phyloP scores from a whole-genome alignment of 208 protist species.

The Leishmania amazonensis region DNA sequence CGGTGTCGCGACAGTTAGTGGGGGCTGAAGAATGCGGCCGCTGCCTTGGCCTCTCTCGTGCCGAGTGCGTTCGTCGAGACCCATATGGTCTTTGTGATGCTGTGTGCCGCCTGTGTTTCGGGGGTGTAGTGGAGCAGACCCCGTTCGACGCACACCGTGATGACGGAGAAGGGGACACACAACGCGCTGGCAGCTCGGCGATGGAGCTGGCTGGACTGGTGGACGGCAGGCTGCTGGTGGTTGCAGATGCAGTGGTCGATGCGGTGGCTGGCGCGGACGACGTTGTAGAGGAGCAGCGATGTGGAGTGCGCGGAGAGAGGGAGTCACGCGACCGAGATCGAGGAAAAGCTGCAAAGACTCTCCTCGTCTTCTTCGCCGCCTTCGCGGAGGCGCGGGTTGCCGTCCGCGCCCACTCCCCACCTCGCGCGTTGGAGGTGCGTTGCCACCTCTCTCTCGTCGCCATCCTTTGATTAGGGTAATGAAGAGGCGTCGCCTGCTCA shows the following conservation, averaged over 20 bases:
- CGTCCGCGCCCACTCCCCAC: neutral
- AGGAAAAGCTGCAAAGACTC: neutral
- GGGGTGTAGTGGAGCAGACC: neutral
- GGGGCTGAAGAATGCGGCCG: neutral
- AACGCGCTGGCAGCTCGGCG: neutral
- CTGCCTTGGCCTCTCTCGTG: conserved; percentile 6
- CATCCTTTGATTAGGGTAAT: neutral
- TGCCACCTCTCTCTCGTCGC: conserved; percentile 2
- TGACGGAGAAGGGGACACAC: neutral
- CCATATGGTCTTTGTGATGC: neutral
- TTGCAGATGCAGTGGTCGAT: conserved; percentile 1
- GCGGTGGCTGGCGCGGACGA: neutral
- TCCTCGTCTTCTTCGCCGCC: neutral
- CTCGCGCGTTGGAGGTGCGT: conserved; percentile 1
- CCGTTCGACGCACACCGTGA: neutral
- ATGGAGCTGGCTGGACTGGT: conserved; percentile 7
- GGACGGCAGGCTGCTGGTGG: conserved; percentile 7
- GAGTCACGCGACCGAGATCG: neutral
- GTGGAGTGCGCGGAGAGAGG: neutral
- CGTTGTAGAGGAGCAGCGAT: neutral
- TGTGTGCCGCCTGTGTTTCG: neutral
- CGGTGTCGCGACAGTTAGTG: neutral
- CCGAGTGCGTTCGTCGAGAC: neutral
- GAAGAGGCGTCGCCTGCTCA: neutral
- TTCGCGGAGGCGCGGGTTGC: neutral